phyloP scores from a whole-genome alignment of 805 yeast genomes.

The Candida peoriensis region DNA sequence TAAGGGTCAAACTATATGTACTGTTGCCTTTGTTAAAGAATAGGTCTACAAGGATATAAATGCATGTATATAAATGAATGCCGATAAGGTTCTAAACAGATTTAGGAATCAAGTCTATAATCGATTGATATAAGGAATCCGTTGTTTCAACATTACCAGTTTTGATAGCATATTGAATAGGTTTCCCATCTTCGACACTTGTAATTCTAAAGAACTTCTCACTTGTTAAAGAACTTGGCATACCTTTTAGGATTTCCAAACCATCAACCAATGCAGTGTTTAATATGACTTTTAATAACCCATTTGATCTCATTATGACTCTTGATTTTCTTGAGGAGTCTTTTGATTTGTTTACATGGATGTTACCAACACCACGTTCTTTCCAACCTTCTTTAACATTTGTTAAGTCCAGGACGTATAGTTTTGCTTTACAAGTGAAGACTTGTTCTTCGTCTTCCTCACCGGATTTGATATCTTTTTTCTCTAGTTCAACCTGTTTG shows the following conservation, averaged over 20 bases:
- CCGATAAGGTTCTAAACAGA: constrained; percentile 6
- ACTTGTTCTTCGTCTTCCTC: constrained; percentile 79
- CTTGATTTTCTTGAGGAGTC: constrained; percentile 41
- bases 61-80: constrained; percentile 2
- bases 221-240: constrained; percentile 78
- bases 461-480: constrained; percentile 69
- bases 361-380: constrained; percentile 85
- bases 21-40: constrained; percentile 64
- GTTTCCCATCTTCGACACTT: constrained; percentile 57
- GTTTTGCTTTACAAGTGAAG: constrained; percentile 67
- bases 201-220: constrained; percentile 80
- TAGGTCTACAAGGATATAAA: constrained; percentile 5
- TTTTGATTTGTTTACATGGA: constrained; percentile 62
- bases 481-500: constrained; percentile 55
- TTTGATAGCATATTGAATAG: constrained; percentile 79
- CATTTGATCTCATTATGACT: constrained; percentile 87
- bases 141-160: constrained; percentile 61
- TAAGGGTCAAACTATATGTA: constrained; percentile 83
- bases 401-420: constrained; percentile 68
- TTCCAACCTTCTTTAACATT: constrained; percentile 82
- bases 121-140: constrained; percentile 48
- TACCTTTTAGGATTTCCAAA: constrained; percentile 67
- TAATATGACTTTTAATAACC: constrained; percentile 74
- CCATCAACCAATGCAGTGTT: constrained; percentile 64
- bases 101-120: constrained; percentile 28